phyloP scores from a whole-genome alignment of 2,329 filamentous ascomycete genomes.

The Fusarium marasasianum region DNA sequence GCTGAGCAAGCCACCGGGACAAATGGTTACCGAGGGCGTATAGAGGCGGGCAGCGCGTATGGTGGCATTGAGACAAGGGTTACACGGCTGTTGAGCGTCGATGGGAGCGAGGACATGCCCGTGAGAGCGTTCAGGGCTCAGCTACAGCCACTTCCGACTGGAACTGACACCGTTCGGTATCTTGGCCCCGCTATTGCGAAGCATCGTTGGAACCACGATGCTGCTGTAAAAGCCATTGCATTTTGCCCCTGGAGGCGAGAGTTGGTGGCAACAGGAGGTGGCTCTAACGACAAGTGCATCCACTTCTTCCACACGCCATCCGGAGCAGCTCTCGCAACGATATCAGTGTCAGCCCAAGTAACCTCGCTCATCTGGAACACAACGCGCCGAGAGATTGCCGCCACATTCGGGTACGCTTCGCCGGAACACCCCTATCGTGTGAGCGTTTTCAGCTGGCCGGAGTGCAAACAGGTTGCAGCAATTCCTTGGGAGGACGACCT shows the following conservation, averaged over 20 bases:
- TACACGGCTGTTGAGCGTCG: background rate
- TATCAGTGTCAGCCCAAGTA: constrained; percentile 92
- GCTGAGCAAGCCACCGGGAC: background rate
- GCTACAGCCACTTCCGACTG: constrained; percentile 43
- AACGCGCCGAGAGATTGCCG: constrained; percentile 85
- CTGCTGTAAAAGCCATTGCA: constrained; percentile 94
- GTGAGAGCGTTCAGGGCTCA: constrained; percentile 33
- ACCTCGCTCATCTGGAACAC: constrained; percentile 92
- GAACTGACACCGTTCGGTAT: constrained; percentile 53
- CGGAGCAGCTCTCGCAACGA: constrained; percentile 85
- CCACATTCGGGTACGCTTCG: constrained; percentile 92
- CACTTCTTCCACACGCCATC: constrained; percentile 93
- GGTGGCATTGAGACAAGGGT: constrained; percentile 24
- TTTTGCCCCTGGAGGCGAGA: constrained; percentile 95
- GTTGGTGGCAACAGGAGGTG: constrained; percentile 89
- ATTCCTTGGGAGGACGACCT: constrained; percentile 85
- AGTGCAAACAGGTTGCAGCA: constrained; percentile 83
- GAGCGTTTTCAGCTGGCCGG: constrained; percentile 94
- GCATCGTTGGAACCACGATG: constrained; percentile 80
- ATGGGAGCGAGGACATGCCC: background rate
- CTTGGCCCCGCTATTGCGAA: constrained; percentile 67
- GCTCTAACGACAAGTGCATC: constrained; percentile 93
- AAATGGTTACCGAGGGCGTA: constrained; percentile 1
- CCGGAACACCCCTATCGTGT: constrained; percentile 90
- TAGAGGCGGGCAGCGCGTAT: constrained; percentile 8